Conservation (phyloP, 768 basidiomycete genomes). For the Xerocomellus intermedius region DNA sequence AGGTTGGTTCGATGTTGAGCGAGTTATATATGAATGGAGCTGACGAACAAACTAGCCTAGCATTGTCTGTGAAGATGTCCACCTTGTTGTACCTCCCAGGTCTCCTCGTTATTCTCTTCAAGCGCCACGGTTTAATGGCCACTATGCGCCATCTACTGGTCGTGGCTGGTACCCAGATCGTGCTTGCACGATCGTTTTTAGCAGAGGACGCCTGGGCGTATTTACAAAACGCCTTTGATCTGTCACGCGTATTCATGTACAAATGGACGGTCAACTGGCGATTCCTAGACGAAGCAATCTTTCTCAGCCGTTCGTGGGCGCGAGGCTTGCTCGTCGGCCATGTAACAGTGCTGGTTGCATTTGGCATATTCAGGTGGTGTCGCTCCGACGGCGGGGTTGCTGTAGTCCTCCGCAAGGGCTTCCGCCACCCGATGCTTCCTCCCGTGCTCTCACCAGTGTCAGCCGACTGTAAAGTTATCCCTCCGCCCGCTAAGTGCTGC, state of each 20-base stretch:
- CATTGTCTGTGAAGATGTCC: conserved; percentile 95
- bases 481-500: neutral
- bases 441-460: conserved; percentile 48
- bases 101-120: conserved; percentile 78
- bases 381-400: conserved; percentile 64
- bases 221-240: conserved; percentile 75
- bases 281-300: conserved; percentile 73
- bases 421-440: conserved; percentile 50
- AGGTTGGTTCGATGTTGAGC: conserved; percentile 49
- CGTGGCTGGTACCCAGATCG: conserved; percentile 44
- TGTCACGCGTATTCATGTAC: conserved; percentile 86
- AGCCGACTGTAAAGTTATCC: conserved; percentile 57
- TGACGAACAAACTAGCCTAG: conserved; percentile 30
- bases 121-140: conserved; percentile 56
- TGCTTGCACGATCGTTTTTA: conserved; percentile 73
- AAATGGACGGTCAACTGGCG: conserved; percentile 99
- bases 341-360: conserved; percentile 51
- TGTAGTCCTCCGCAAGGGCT: conserved; percentile 51
- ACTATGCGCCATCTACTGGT: conserved; percentile 50
- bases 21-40: neutral
- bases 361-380: conserved; percentile 80
- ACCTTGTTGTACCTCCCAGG: conserved; percentile 88
- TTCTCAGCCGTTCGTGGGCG: conserved; percentile 65
- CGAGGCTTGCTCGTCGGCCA: conserved; percentile 66
- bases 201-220: conserved; percentile 61